These are phyloP conservation scores for Solanum rostratum DNA, from an alignment of 257 asterid species.

Conservation along the genomic window DNA sequence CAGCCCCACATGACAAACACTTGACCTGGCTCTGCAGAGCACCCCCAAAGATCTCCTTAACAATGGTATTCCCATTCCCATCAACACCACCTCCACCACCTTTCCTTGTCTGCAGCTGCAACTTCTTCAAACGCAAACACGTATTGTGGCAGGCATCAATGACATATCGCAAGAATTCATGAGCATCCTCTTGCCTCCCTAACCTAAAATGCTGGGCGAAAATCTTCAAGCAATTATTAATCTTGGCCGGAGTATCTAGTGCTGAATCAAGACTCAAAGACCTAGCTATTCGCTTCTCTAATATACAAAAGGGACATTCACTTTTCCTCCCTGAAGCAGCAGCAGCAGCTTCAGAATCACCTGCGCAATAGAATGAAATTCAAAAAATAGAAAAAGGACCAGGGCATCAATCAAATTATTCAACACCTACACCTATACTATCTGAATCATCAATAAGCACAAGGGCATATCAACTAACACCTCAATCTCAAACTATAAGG, in stretches of 20 bases:
- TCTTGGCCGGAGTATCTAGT: conserved; percentile 59
- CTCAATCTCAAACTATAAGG: background rate
- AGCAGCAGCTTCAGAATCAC: conserved; percentile 52
- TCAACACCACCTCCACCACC: conserved; percentile 42
- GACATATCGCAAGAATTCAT: conserved; percentile 95
- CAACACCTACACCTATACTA: background rate
- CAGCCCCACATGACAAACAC: conserved; percentile 93
- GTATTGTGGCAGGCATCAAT: conserved; percentile 95
- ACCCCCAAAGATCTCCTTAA: conserved; percentile 94
- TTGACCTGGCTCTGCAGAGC: conserved; percentile 88
- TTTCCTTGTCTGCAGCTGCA: conserved; percentile 53
- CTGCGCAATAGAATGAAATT: conserved; percentile 15
- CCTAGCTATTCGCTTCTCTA: conserved; percentile 74
- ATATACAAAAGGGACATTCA: conserved; percentile 92
- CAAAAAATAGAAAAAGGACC: background rate
- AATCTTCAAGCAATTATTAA: conserved; percentile 61
- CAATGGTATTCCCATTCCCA: conserved; percentile 56
- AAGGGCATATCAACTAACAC: background rate
- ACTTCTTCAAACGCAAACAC: conserved; percentile 78
- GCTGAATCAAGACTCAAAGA: conserved; percentile 60
- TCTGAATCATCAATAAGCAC: background rate
- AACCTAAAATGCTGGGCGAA: conserved; percentile 73
- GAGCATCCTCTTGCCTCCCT: conserved; percentile 98
- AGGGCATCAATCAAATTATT: background rate
- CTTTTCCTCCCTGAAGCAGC: conserved; percentile 65